Base-by-base conservation (phyloP, 148 eudicot genomes). In the Chenopodium album region DNA sequence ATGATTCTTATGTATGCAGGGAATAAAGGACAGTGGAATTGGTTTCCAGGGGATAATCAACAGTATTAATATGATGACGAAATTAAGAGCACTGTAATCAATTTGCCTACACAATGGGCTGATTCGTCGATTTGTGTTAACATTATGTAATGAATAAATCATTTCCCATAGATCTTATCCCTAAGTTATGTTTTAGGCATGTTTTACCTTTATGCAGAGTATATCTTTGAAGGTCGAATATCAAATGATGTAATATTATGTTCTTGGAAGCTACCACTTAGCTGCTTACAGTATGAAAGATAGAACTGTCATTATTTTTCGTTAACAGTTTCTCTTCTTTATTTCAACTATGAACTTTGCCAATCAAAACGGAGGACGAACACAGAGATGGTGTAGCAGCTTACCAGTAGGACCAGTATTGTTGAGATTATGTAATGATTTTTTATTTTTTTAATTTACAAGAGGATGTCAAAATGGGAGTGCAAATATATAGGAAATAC, bases 31-130 rank as follows among this genome's bases (percentile, higher is more conserved):
- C 89, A 96, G 99, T 73, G 99, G 99, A 73, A 92, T 96, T 47
- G 98, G 99, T 26, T 96, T 98, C 3, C 99, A 96, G 79, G 99
- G 99, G 26, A 86, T 94, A 80, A 92, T 97, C 47, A 96, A 96
- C 88, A 96, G 99, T 85, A 96, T 96, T 70, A 94, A 87, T 79
- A 91, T 96, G 98, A 96, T 96, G 99, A 90, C 92, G 72, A 96
- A 96, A 86, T 91, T 31, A 96, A 96, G 93, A 96, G 88, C 90
- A 96, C 99, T 67, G 99, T 96, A 32, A 96, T 96, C 86, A 96
- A 96, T 87, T 87, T 96, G 93, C 99, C 99, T 68, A 83, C 90
- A 47, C 94, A 16, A 94, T 96, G 94, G 99, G 99, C 68, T 96
- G 89, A 86, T 65, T 47, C 34, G 7, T 2, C 4, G 19, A 76